Evolutionary conservation across 202 grass and related monocot genomes (phyloP), one percentile per base, ranked within the genome.

Genomic region (Carex arenaria): DNA sequence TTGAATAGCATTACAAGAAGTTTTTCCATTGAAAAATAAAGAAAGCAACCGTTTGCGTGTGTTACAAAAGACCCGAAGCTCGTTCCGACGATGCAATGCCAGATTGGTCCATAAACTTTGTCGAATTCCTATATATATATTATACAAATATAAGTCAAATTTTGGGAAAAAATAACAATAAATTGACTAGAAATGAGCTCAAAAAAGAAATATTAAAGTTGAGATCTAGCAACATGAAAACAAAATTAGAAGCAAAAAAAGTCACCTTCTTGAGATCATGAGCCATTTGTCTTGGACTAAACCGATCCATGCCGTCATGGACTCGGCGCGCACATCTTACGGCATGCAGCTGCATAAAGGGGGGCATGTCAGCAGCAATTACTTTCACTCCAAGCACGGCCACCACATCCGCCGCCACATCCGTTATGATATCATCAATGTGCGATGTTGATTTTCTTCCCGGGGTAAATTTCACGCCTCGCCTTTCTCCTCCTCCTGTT

Each of bases 11-110:
- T 89, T 73, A 95, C 93, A 17, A 90, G 85, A 73, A 95, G 85
- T 36, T 95, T 95, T 80, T 90, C 88, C 88, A 95, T 90, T 36
- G 90, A 95, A 82, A 97, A 94, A 86, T 97, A 97, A 80, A 97
- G 87, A 83, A 97, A 97, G 57, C 90, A 85, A 19, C 94, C 94
- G 10, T 49, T 85, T 5, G 89, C 87, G 63, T 93, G 92, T 1
- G 92, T 94, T 43, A 94, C 94, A 22, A 97, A 97, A 53, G 90
- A 97, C 38, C 90, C 92, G 13, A 87, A 94, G 87, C 90, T 89
- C 68, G 90, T 89, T 42, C 92, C 94, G 0, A 97, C 92, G 32
- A 94, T 94, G 87, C 92, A 94, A 83, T 94, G 94, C 94, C 90
- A 94, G 1, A 84, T 83, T 22, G 88, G 80, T 57, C 92, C 90